Evolutionary conservation across 2,329 filamentous ascomycete species (phyloP).

Genomic region (Trichoderma sp.): DNA sequence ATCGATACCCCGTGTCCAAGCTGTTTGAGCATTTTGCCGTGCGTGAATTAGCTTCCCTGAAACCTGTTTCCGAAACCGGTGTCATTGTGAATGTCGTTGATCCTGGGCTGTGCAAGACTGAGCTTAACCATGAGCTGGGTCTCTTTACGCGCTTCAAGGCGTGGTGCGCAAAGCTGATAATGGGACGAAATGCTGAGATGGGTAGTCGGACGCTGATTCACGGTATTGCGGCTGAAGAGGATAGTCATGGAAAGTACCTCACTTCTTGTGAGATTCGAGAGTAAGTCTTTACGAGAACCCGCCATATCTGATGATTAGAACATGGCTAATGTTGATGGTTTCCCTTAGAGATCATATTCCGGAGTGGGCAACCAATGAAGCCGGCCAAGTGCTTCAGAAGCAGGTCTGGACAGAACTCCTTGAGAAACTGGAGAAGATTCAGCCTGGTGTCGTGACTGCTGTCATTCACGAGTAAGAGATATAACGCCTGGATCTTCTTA

Average conservation of each 20-base stretch:
- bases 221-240: slow-evolving; percentile 27
- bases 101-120: slow-evolving; percentile 35
- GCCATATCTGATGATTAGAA: neutral
- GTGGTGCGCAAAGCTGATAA: neutral
- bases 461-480: neutral
- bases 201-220: slow-evolving; percentile 34
- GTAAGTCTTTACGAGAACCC: slow-evolving; percentile 23
- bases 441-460: slow-evolving; percentile 1
- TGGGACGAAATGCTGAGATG: slow-evolving; percentile 30
- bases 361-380: slow-evolving; percentile 9
- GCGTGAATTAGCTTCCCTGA: slow-evolving; percentile 31
- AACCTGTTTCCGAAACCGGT: slow-evolving; percentile 31
- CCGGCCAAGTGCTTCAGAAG: neutral
- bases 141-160: neutral
- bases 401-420: slow-evolving; percentile 16
- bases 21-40: slow-evolving; percentile 31
- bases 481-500: neutral
- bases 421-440: slow-evolving; percentile 9
- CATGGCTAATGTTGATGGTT: neutral
- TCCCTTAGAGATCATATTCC: slow-evolving; percentile 7
- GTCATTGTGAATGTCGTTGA: slow-evolving; percentile 36
- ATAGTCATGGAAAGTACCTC: slow-evolving; percentile 33
- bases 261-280: slow-evolving; percentile 32
- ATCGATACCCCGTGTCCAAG: slow-evolving; percentile 32
- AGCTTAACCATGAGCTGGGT: slow-evolving; percentile 11